Evolutionary conservation across 495 filamentous ascomycete genomes (phyloP), one percentile per base, ranked within the genome.

Genomic region (Penicillium lagena): DNA sequence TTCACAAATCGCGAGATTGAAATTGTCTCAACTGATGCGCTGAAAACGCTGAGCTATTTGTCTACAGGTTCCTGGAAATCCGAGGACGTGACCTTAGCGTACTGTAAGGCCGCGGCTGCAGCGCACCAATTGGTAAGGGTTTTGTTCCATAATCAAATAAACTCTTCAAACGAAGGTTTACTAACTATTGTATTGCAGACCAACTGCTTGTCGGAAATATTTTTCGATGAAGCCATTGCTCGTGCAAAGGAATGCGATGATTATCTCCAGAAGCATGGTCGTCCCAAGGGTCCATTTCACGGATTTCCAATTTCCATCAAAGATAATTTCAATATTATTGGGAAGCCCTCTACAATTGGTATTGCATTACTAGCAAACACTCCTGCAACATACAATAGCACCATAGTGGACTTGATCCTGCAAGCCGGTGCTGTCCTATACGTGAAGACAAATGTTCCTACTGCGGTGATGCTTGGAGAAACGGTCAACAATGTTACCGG

Each of bases 221-320:
- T 80, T 46, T 80, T 81, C 45, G 65, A 70, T 30, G 50, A 64
- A 22, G 81, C 79, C 1, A 54, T 83, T 7, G 62, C 55, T 10
- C 64, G 69, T 1, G 80, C 79, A 7, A 45, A 46, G 14, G 40
- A 48, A 8, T 35, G 67, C 9, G 66, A 69, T 37, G 41, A 49
- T 12, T 51, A 63, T 22, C 35, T 52, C 4, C 27, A 33, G 7
- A 30, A 39, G 13, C 51, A 55, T 11, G 55, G 59, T 7, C 52
- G 35, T 13, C 38, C 60, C 12, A 45, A 42, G 74, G 80, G 12
- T 63, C 76, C 2, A 54, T 81, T 29, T 9, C 79, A 83, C 45
- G 79, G 80, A 1, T 62, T 85, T 1, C 80, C 81, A 4, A 64
- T 83, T 10, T 67, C 57, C 13, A 44, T 80, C 7, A 79, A 84